These are phyloP conservation scores for Penicillium palitans DNA, from an alignment of 2,329 filamentous ascomycete genomes.

Conservation along the genomic window DNA sequence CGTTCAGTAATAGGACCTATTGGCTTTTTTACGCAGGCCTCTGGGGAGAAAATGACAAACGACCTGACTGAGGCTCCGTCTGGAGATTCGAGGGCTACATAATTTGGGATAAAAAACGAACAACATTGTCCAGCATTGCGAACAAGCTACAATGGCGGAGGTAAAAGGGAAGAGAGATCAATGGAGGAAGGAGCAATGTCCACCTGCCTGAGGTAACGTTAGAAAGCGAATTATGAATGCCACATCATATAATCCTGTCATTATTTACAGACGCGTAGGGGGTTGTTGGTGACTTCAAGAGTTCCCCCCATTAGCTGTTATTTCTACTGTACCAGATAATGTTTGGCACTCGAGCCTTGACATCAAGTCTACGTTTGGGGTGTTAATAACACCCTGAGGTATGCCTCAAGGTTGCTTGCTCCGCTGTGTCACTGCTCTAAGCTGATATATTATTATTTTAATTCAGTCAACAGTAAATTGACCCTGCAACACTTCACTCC, in stretches of 20 bases:
- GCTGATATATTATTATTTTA: neutral
- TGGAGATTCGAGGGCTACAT: no score
- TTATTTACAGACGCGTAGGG: neutral
- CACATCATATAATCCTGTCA: neutral
- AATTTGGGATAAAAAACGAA: no score
- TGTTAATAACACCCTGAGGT: neutral
- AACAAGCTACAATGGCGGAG: no score
- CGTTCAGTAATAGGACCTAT: no score
- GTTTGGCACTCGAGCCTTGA: neutral
- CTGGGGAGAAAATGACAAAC: no score
- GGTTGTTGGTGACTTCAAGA: neutral
- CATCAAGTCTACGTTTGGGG: neutral
- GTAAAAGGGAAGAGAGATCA: neutral
- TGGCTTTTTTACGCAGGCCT: no score
- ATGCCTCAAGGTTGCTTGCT: neutral
- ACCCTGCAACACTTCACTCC: no score
- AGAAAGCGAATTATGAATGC: neutral
- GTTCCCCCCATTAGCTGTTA: neutral
- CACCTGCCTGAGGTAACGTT: neutral
- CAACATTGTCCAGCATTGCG: no score
- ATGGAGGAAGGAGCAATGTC: neutral
- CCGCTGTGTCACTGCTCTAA: neutral
- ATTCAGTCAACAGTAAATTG: neutral
- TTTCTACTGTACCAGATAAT: neutral
- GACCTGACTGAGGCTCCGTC: no score